Evolutionary conservation across 371 early-diverging fungal species (phyloP).

Genomic region (Gilbertella persicaria): DNA sequence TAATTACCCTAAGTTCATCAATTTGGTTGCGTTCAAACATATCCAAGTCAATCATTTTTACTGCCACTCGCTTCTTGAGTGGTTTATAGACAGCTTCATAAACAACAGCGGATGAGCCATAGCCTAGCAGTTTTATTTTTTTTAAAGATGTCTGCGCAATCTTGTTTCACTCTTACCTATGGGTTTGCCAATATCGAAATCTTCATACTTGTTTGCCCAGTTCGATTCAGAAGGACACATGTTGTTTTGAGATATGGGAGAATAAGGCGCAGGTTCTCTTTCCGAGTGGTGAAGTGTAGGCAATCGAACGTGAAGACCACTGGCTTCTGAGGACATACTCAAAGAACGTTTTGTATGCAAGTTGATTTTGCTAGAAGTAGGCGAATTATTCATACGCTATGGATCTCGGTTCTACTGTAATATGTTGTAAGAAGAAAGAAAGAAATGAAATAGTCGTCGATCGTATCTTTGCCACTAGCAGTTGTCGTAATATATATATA

Average conservation of each 20-base stretch:
- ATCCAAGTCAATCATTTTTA: slow-evolving; percentile 91
- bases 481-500: too few species aligned
- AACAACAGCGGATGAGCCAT: slow-evolving; percentile 89
- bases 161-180: slow-evolving; percentile 33
- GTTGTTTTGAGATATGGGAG: slow-evolving; percentile 7
- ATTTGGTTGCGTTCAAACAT: slow-evolving; percentile 94
- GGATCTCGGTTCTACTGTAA: too few species aligned
- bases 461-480: too few species aligned
- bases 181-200: slow-evolving; percentile 46
- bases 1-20: slow-evolving; percentile 78
- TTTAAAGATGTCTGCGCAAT: background rate
- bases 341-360: slow-evolving; percentile 13
- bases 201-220: slow-evolving; percentile 42
- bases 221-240: slow-evolving; percentile 26
- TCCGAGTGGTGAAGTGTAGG: slow-evolving; percentile 19
- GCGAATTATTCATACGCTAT: background rate
- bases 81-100: slow-evolving; percentile 82
- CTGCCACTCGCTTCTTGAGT: slow-evolving; percentile 68
- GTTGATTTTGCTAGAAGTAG: background rate
- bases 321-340: slow-evolving; percentile 14
- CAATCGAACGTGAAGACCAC: slow-evolving; percentile 20
- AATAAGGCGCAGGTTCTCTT: slow-evolving; percentile 9
- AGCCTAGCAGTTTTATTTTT: slow-evolving; percentile 55
- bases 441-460: background rate
- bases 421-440: background rate